These are phyloP conservation scores for Pseudonitzschia pungens DNA, from an alignment of 108 stramenopile genomes.

Conservation along the genomic window DNA sequence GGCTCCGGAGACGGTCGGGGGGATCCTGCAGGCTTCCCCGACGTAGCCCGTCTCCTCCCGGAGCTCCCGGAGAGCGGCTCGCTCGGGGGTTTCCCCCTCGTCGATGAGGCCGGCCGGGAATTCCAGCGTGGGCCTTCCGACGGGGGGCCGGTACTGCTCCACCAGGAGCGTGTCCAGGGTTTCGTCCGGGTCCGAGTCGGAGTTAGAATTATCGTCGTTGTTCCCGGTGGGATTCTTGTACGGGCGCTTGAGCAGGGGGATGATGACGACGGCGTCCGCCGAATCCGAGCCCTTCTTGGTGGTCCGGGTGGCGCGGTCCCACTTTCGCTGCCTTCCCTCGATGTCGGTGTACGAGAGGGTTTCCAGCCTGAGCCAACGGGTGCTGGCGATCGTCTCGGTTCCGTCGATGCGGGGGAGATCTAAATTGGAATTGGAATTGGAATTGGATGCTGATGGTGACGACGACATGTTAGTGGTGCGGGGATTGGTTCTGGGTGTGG, in stretches of 20 bases:
- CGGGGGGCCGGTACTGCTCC: slow-evolving; percentile 72
- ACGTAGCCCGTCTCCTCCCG: slow-evolving; percentile 73
- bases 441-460: not conserved
- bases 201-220: slow-evolving; percentile 9
- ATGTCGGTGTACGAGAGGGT: slow-evolving; percentile 39
- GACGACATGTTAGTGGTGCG: not conserved
- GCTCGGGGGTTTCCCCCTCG: slow-evolving; percentile 47
- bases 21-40: slow-evolving; percentile 36
- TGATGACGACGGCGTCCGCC: slow-evolving; percentile 66
- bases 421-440: not conserved
- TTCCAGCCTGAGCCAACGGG: slow-evolving; percentile 38
- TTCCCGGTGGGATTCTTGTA: slow-evolving; percentile 11
- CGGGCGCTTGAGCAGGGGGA: slow-evolving; percentile 45
- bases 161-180: slow-evolving; percentile 51
- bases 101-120: slow-evolving; percentile 85
- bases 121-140: slow-evolving; percentile 57
- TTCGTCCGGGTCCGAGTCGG: slow-evolving; percentile 20
- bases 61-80: slow-evolving; percentile 65
- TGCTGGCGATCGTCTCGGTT: slow-evolving; percentile 20
- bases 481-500: not conserved
- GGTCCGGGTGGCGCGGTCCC: slow-evolving; percentile 65
- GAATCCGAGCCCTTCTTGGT: slow-evolving; percentile 40
- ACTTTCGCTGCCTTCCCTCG: slow-evolving; percentile 38
- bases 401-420: slow-evolving; percentile 19
- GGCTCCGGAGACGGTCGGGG: slow-evolving; percentile 25